Evolutionary conservation across 1,284 basidiomycete species (phyloP), one percentile per base, ranked within the genome.

Genomic region (Neonothopanus nambi): DNA sequence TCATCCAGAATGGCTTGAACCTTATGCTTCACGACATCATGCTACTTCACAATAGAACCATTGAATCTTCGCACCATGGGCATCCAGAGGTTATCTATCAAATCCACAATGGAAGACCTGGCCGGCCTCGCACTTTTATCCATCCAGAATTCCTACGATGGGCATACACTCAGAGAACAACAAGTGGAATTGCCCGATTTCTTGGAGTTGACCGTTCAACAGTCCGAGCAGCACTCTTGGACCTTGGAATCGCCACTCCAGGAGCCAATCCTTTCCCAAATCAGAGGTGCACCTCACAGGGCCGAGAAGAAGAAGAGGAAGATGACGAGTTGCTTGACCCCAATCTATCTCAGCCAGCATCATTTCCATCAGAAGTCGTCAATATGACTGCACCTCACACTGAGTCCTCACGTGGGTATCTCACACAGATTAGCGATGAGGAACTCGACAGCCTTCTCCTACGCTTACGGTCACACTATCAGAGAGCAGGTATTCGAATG

Each of bases 101-200:
- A n/a, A 47, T 61, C 13, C 53, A 61, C 13, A 57, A 54, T 51
- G 65, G 64, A 2, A 9, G 20, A 11, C 41, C 35, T 17, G 65
- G 65, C 8, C 45, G 65, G 9, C 66, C 65, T 6, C 28, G 45
- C 4, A 59, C 62, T 51, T n/a, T 43, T 4, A 65, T 69, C 54
- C 59, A 69, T 38, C 59, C 56, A 5, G 57, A n/a, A n/a, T n/a
- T n/a, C n/a, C n/a, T n/a, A n/a, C n/a, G n/a, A n/a, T n/a, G n/a
- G n/a, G n/a, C n/a, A n/a, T n/a, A n/a, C n/a, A n/a, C n/a, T n/a
- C n/a, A n/a, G n/a, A n/a, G n/a, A n/a, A n/a, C n/a, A n/a, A n/a
- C n/a, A n/a, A n/a, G n/a, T n/a, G n/a, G n/a, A n/a, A n/a, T n/a
- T n/a, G n/a, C n/a, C n/a, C n/a, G n/a, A n/a, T n/a, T n/a, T n/a